Evolutionary conservation across 2,329 filamentous ascomycete genomes (phyloP), one percentile per base, ranked within the genome.

Genomic region (Phyllosticta citriasiana): DNA sequence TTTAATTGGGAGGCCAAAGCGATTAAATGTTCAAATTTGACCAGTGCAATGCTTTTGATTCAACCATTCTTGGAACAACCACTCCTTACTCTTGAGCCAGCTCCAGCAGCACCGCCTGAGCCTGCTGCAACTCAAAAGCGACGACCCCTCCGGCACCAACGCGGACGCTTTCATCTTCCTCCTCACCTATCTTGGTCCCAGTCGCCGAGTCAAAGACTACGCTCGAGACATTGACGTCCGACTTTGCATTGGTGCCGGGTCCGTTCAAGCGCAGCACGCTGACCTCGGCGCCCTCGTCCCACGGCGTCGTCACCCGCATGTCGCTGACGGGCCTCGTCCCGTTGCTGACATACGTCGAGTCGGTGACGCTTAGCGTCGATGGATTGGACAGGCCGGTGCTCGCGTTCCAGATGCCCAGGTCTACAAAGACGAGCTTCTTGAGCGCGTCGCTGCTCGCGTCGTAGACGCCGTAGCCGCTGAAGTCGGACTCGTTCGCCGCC

Each of bases 381-480:
- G 59, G 59, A 54, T 61, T 61, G 59, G n/a, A 24, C 27, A 61
- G 30, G 6, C 59, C 59, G 19, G 14, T 10, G 26, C 53, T 61
- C 16, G 53, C 40, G 22, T 61, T 61, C 59, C 59, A 61, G 3
- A 61, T 55, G 24, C 59, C 59, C 59, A 61, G 52, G 16, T 61
- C 59, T 14, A 61, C 19, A 33, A 61, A 61, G 4, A 61, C 59
- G 7, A 61, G 55, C 50, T 61, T 61, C 27, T 8, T 22, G 40
- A 61, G 5, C 7, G 7, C 54, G 35, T 16, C 30, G 8, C 16
- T 26, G 51, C 22, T 25, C 10, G 53, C 54, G 30, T 19, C 30
- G 19, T 40, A 61, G 4, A 61, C 16, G n/a, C 27, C 59, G 33
- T 53, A 61, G 7, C 59, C 59, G 59, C 59, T 61, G 12, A 61